Base-by-base conservation (phyloP, 176 grass and related monocot genomes). In the Coix lacrymajobi region DNA sequence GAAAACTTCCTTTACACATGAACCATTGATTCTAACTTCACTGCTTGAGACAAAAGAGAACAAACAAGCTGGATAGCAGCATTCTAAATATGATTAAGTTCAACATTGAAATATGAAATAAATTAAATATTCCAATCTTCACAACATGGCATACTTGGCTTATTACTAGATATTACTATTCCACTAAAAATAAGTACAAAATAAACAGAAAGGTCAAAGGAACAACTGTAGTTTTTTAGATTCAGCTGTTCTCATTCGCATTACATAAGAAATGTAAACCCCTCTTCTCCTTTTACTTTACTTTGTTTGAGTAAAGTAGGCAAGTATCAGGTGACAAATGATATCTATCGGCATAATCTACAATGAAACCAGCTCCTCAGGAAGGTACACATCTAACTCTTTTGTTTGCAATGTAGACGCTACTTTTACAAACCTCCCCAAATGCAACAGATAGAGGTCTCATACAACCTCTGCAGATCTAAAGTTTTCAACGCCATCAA, bases 251-350 rank as follows among this genome's bases (percentile, higher is more conserved):
- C 40, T n/a, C 17, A 19, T 24, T 41, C 26, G 20, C 17, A 25
- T 32, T 80, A 30, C 69, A 80, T n/a, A 86, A 52, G 29, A 74
- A 74, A 74, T 13, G 10, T 52, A 34, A 51, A 74, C 17, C 17
- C 19, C 17, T 34, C 29, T 4, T 12, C 29, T 45, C 43, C 8
- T 4, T 41, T 41, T 11, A 32, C 6, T 30, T 45, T 12, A 29
- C 17, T 24, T 30, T 45, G 41, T 28, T 43, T n/a, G 7, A 32
- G 75, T 30, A 30, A 28, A 17, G 9, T 31, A 30, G 15, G 74
- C 66, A 62, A 48, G 11, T 22, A 71, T 9, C 2, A 36, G 16
- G 40, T 29, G 6, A 77, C 17, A 78, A 49, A 46, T 36, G 66
- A 62, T 14, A 29, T 14, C 39, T 30, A 32, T 4, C 33, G 0